Percentiles rank a stretch among this genome's conserved stretches.
These are phyloP conservation scores for Talaromyces sp. DNA, from an alignment of 2,329 filamentous ascomycete genomes.

Conservation along the genomic window DNA sequence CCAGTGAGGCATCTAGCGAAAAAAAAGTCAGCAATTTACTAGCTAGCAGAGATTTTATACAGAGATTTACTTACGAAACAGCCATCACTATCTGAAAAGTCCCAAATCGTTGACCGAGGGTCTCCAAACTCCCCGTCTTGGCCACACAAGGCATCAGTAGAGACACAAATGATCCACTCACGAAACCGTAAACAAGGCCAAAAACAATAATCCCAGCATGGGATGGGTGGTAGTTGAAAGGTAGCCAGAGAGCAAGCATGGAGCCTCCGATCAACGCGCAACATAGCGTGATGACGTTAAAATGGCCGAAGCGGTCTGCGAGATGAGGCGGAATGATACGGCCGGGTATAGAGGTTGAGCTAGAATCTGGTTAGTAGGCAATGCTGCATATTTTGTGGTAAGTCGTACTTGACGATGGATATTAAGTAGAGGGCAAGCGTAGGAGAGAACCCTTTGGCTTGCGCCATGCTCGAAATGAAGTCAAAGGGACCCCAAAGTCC, in stretches of 20 bases:
- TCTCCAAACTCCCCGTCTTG: constrained; percentile 29
- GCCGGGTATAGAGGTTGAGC: constrained; percentile 27
- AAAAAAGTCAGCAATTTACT: neutral
- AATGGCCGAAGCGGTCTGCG: constrained; percentile 27
- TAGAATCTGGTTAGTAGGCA: constrained; percentile 3
- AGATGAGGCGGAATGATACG: constrained; percentile 27
- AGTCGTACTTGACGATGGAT: constrained; percentile 28
- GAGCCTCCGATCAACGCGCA: constrained; percentile 20
- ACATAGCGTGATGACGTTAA: constrained; percentile 26
- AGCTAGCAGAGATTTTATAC: too few species aligned
- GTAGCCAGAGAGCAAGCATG: constrained; percentile 29
- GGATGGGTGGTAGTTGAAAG: constrained; percentile 28
- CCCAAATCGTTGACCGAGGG: constrained; percentile 35
- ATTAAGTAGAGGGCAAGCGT: constrained; percentile 25
- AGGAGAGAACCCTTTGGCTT: constrained; percentile 21
- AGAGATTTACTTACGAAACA: constrained; percentile 21
- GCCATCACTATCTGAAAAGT: constrained; percentile 28
- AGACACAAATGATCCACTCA: constrained; percentile 30
- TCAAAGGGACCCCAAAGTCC: constrained; percentile 28
- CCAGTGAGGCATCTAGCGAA: constrained; percentile 25
- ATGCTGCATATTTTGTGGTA: neutral
- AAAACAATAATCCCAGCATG: constrained; percentile 31
- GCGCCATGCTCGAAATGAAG: constrained; percentile 24
- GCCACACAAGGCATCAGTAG: constrained; percentile 32
- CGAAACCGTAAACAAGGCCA: constrained; percentile 27